Conservation (phyloP, 106 monocot species). For the Apostasia shenzhenica region DNA sequence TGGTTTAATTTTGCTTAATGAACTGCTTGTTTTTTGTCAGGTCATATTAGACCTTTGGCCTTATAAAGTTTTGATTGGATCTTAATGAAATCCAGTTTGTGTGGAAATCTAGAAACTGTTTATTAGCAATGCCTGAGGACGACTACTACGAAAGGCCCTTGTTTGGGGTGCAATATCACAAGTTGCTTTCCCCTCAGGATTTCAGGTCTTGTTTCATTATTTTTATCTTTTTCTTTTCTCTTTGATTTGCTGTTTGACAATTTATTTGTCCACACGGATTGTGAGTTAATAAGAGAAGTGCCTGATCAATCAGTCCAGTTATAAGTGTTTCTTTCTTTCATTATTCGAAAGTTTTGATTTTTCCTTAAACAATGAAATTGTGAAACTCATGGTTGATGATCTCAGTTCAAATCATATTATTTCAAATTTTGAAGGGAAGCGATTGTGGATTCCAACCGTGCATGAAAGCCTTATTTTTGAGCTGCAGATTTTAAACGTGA, state of each 20-base stretch:
- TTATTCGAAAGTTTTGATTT: not conserved
- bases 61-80: too few species aligned
- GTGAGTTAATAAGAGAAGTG: conserved; percentile 67
- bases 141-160: conserved; percentile 31
- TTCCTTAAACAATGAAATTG: not conserved
- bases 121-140: conserved; percentile 61
- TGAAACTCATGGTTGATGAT: not conserved
- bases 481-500: conserved; percentile 67
- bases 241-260: conserved; percentile 1
- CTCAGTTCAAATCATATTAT: not conserved
- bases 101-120: too few species aligned
- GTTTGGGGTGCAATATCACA: conserved; percentile 78
- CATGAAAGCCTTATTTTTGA: conserved; percentile 91
- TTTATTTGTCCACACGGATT: conserved; percentile 44
- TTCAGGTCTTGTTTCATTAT: conserved; percentile 38
- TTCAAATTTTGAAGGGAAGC: conserved; percentile 40
- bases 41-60: too few species aligned
- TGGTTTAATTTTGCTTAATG: too few species aligned
- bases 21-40: too few species aligned
- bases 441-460: conserved; percentile 63
- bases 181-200: conserved; percentile 62
- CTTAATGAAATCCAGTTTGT: too few species aligned
- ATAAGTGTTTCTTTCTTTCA: not conserved
- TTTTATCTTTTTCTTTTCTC: not conserved
- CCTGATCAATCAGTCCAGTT: conserved; percentile 84